Base-by-base conservation (phyloP, 2,329 filamentous ascomycete genomes). In the Helotiales sp. region DNA sequence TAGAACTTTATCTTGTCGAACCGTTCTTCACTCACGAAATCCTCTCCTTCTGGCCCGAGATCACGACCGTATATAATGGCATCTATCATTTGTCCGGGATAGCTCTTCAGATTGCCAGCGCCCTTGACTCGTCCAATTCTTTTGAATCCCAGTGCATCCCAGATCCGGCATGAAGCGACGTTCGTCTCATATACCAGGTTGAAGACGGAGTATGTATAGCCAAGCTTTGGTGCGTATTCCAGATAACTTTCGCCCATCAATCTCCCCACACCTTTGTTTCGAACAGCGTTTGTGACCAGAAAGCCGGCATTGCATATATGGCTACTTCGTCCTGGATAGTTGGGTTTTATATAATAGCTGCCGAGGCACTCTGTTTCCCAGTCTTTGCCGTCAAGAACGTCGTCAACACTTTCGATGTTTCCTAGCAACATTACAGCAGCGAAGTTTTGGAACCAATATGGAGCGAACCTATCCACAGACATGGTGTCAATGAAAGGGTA, bases 1-100 rank as follows among this genome's bases (percentile, higher is more conserved):
- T 98, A 98, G 79, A 90, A 98, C 70, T 93, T 89, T 73, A 98
- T 98, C 81, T 97, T 97, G 80, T 97, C 93, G 79, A 98, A 98
- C 67, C 95, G 90, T 77, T 97, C 93, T 79, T 97, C 93, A 74
- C 89, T 93, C 68, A 93, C 88, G 72, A 90, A 87, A 73, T 95
- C 90, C 71, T 95, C 91, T 67, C 82, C 83, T 68, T 91, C 88
- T 34, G 78, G 66, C 10, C 67, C 69, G 4, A 72, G 63, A 31
- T 87, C 85, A 54, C 84, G 81, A 31, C 88, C 87, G 67, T 83
- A 84, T 49, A 85, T 83, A 52, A 85, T 83, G 19, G 81, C 82
- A 68, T 84, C 82, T 19, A 84, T 79, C 5, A 77, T 74, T 59
- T 82, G 77, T 8, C 74, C 75, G 1, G 79, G 80, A 46, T 77